These are phyloP conservation scores for Ligustrum vulgare DNA, from an alignment of 257 asterid genomes.

Conservation along the genomic window DNA sequence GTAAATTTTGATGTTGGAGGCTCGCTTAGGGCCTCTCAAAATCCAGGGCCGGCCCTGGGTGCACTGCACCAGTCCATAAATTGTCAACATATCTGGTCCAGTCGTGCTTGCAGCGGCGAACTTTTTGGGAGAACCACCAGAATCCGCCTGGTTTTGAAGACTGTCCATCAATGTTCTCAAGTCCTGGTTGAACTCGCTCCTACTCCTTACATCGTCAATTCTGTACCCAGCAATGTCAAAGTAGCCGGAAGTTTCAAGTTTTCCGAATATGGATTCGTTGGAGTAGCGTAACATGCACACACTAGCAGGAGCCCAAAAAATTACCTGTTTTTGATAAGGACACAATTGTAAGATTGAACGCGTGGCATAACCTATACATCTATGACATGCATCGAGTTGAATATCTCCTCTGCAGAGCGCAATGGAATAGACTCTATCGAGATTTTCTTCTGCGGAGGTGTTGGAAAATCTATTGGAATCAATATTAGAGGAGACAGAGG, in stretches of 20 bases:
- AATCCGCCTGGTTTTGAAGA: conserved; percentile 19
- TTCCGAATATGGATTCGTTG: conserved; percentile 11
- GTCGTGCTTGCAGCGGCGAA: conserved; percentile 18
- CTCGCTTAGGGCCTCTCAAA: too few species aligned
- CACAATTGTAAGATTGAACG: conserved; percentile 1
- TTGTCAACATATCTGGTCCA: neutral
- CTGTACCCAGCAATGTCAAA: neutral
- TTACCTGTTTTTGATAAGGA: conserved; percentile 15
- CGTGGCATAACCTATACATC: conserved; percentile 2
- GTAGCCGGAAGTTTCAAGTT: neutral
- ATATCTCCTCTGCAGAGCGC: conserved; percentile 38
- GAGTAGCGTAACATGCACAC: conserved; percentile 19
- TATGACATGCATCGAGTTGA: conserved; percentile 20
- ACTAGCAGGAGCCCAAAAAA: neutral
- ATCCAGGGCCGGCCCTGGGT: too few species aligned
- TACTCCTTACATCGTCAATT: neutral
- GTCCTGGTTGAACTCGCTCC: neutral
- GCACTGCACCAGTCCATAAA: conserved; percentile 33
- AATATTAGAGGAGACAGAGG: conserved; percentile 25
- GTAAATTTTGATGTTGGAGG: too few species aligned
- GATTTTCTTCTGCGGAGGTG: conserved; percentile 27
- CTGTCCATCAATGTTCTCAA: neutral
- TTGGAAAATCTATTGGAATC: conserved; percentile 30
- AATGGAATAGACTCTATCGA: conserved; percentile 23
- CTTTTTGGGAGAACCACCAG: conserved; percentile 21